Percentiles rank a stretch among this genome's conserved stretches.
Conservation (phyloP, 768 basidiomycete species). For the Cubamyces lactineus region DNA sequence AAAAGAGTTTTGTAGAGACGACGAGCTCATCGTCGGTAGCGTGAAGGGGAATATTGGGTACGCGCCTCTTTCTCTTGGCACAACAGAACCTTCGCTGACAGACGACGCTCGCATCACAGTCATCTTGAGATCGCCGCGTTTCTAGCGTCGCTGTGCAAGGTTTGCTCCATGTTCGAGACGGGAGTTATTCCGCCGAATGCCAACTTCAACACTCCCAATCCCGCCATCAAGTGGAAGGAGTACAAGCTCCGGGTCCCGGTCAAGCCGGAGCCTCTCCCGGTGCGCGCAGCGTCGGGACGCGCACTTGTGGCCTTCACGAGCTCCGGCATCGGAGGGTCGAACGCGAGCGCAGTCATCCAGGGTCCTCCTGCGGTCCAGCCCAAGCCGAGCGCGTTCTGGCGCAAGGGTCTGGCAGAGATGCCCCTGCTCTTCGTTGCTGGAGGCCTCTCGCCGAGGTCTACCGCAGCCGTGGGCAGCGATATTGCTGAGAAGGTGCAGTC, state of each 20-base stretch:
- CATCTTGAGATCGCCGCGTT: constrained; percentile 48
- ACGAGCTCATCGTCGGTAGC: constrained; percentile 46
- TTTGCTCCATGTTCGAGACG: constrained; percentile 43
- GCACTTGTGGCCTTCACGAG: constrained; percentile 45
- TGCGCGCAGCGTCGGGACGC: constrained; percentile 28
- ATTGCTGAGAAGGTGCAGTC: background rate
- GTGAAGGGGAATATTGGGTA: constrained; percentile 53
- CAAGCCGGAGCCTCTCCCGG: constrained; percentile 32
- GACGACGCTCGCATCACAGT: constrained; percentile 21
- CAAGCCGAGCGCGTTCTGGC: constrained; percentile 1
- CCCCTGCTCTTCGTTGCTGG: constrained; percentile 13
- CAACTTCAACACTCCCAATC: constrained; percentile 41
- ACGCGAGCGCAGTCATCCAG: constrained; percentile 46
- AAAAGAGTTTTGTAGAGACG: constrained; percentile 37
- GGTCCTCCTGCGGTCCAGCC: constrained; percentile 31
- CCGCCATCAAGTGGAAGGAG: constrained; percentile 44
- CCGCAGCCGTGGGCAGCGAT: background rate
- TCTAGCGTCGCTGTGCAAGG: constrained; percentile 49
- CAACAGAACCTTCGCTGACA: too few relatives aligned
- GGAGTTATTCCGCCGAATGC: constrained; percentile 45
- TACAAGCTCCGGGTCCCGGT: constrained; percentile 42
- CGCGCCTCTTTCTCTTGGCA: too few relatives aligned
- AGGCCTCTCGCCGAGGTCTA: constrained; percentile 18
- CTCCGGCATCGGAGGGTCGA: constrained; percentile 50
- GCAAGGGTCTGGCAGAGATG: background rate